Conservation (phyloP, 371 early-diverging fungal species). For the Mortierella sp. region DNA sequence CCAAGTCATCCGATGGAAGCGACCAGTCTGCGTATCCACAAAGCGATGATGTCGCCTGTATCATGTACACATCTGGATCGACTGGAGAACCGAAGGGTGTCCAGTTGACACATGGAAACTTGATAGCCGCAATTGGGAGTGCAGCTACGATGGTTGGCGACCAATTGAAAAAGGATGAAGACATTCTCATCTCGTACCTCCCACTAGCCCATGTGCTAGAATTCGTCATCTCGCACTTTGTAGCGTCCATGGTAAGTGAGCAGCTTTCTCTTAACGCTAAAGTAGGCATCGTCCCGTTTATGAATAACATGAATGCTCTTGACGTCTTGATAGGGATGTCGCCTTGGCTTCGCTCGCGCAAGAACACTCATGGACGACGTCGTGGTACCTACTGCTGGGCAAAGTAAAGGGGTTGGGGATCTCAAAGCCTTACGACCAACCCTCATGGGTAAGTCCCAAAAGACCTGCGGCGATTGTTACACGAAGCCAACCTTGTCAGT, state of each 20-base stretch:
- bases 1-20: constrained; percentile 12
- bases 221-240: constrained; percentile 58
- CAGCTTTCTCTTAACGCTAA: background rate
- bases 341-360: constrained; percentile 85
- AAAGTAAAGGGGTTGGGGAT: constrained; percentile 88
- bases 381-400: constrained; percentile 60
- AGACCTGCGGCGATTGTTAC: background rate
- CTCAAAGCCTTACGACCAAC: constrained; percentile 89
- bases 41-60: constrained; percentile 79
- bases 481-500: too few species aligned
- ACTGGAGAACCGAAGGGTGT: constrained; percentile 84
- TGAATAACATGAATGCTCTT: too few species aligned
- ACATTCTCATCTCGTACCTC: constrained; percentile 84
- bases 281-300: too few species aligned
- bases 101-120: constrained; percentile 71
- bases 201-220: constrained; percentile 94
- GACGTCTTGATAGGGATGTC: constrained; percentile 51
- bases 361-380: constrained; percentile 86
- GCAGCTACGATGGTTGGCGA: constrained; percentile 59
- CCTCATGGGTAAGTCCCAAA: constrained; percentile 66
- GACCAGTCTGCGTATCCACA: constrained; percentile 57
- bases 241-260: constrained; percentile 39
- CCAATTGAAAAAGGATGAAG: constrained; percentile 55
- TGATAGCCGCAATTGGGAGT: constrained; percentile 74
- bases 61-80: constrained; percentile 93